phyloP scores from a whole-genome alignment of 306 rosid species.

The Quercus suber region DNA sequence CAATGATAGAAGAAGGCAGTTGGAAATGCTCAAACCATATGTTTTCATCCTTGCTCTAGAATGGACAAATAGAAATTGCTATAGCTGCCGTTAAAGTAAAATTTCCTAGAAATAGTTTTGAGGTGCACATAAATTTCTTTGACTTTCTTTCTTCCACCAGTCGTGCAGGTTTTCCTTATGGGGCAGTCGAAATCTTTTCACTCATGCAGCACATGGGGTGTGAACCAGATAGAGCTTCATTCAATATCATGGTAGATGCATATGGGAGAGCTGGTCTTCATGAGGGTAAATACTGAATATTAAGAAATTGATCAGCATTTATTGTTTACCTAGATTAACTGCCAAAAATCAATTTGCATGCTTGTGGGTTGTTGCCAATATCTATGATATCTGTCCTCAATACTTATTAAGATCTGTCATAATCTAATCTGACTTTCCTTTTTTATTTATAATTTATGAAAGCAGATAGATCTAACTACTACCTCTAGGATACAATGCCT shows the following conservation, averaged over 20 bases:
- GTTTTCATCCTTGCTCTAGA: not conserved
- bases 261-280: conserved; percentile 91
- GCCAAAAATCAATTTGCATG: too few species aligned
- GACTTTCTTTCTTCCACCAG: conserved; percentile 39
- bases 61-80: not conserved
- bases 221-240: conserved; percentile 96
- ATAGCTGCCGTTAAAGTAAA: not conserved
- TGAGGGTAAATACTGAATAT: conserved; percentile 48
- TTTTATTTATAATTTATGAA: not conserved
- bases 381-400: not conserved
- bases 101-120: not conserved
- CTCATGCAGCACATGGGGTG: conserved; percentile 97
- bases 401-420: not conserved
- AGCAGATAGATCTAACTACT: not conserved
- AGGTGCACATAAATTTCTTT: not conserved
- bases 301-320: not conserved
- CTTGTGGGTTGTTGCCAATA: too few species aligned
- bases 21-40: not conserved
- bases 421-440: not conserved
- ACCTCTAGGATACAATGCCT: too few species aligned
- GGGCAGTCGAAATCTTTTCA: conserved; percentile 90
- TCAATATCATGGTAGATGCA: conserved; percentile 94
- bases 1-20: not conserved
- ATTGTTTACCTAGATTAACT: too few species aligned
- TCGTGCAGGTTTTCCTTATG: conserved; percentile 90